Evolutionary conservation across 768 basidiomycete species (phyloP).

Genomic region (Rickenella mellea): DNA sequence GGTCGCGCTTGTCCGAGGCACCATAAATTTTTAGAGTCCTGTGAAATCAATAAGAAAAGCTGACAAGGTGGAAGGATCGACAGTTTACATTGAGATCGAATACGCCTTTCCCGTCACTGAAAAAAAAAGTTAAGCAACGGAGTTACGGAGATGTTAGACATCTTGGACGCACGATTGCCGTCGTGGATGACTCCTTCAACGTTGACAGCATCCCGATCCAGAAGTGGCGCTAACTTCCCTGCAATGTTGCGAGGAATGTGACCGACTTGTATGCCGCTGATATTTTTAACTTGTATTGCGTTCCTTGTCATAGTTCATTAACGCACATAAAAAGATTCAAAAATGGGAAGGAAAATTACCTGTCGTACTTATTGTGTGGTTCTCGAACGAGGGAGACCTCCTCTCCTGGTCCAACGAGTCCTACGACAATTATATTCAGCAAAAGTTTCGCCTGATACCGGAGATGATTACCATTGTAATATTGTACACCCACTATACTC

Average conservation of each 20-base stretch:
- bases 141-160: neutral
- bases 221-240: slow-evolving; percentile 52
- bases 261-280: slow-evolving; percentile 65
- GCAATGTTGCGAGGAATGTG: slow-evolving; percentile 62
- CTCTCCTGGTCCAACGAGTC: slow-evolving; percentile 72
- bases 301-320: slow-evolving; percentile 33
- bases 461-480: slow-evolving; percentile 52
- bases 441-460: neutral
- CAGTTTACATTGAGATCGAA: slow-evolving; percentile 53
- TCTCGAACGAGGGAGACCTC: slow-evolving; percentile 62
- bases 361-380: slow-evolving; percentile 60
- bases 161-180: slow-evolving; percentile 47
- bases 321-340: neutral
- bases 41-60: neutral
- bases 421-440: slow-evolving; percentile 22
- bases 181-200: slow-evolving; percentile 66
- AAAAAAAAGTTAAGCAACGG: slow-evolving; percentile 1
- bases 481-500: slow-evolving; percentile 75
- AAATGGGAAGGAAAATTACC: slow-evolving; percentile 24
- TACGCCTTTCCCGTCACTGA: slow-evolving; percentile 35
- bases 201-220: slow-evolving; percentile 53
- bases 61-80: neutral
- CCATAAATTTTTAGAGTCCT: slow-evolving; percentile 67
- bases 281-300: slow-evolving; percentile 77
- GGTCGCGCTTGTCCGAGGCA: slow-evolving; percentile 42